Percentiles rank a stretch among this genome's conserved stretches.
Evolutionary conservation across 2,329 filamentous ascomycete genomes (phyloP).

Genomic region (Helotiales sp.): DNA sequence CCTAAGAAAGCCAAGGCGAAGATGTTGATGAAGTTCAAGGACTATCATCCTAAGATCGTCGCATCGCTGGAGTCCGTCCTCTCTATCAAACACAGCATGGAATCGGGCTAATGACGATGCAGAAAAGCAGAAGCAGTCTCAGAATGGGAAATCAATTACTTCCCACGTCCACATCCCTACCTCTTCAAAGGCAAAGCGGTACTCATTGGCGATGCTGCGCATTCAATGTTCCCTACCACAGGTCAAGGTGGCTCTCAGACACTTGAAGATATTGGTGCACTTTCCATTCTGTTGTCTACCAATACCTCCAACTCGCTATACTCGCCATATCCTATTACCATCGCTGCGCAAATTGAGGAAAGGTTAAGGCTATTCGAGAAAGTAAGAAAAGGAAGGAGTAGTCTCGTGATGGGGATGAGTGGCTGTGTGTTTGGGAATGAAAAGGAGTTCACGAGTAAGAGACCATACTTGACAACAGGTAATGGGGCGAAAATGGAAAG

Average conservation of each 20-base stretch:
- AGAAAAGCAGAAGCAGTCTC: not conserved
- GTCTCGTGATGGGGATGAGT: conserved; percentile 2
- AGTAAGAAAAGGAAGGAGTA: conserved; percentile 2
- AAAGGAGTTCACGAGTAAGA: not conserved
- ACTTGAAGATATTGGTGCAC: conserved; percentile 38
- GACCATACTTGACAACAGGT: not conserved
- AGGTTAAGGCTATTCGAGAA: conserved; percentile 12
- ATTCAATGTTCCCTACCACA: conserved; percentile 38
- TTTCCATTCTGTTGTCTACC: conserved; percentile 25
- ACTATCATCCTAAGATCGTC: conserved; percentile 23
- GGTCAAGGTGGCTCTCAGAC: conserved; percentile 38
- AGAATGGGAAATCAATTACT: conserved; percentile 3
- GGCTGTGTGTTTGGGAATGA: conserved; percentile 9
- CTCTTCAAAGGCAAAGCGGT: conserved; percentile 31
- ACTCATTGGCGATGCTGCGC: conserved; percentile 40
- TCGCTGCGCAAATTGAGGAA: conserved; percentile 24
- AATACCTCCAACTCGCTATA: not conserved
- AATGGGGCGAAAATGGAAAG: conserved; percentile 5
- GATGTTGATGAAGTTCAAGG: conserved; percentile 27
- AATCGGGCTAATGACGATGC: not conserved
- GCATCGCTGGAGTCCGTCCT: conserved; percentile 3
- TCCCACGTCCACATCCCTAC: not conserved
- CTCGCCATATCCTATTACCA: not conserved
- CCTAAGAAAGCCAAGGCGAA: conserved; percentile 13
- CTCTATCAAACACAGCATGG: not conserved